Conservation (phyloP, 2,329 filamentous ascomycete genomes). For the Aspergillus floridensis region DNA sequence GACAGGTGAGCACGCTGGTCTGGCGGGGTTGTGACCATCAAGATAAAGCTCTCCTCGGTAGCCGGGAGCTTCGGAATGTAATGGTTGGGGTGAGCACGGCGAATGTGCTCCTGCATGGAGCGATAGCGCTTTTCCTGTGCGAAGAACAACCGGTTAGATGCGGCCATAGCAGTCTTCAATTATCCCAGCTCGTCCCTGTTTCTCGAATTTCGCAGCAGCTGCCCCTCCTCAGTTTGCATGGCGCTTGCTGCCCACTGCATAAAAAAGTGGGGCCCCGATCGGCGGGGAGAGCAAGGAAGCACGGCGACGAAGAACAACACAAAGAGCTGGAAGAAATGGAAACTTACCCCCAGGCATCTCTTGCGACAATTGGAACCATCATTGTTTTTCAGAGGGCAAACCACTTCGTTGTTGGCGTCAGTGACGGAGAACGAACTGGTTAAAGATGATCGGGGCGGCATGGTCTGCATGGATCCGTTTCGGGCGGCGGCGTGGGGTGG, state of each 20-base stretch:
- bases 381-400: conserved; percentile 92
- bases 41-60: conserved; percentile 93
- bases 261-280: conserved; percentile 13
- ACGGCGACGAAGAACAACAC: conserved; percentile 6
- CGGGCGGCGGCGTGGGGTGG: conserved; percentile 14
- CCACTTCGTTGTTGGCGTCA: conserved; percentile 91
- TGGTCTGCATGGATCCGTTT: conserved; percentile 53
- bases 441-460: conserved; percentile 85
- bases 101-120: conserved; percentile 99
- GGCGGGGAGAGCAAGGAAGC: conserved; percentile 6
- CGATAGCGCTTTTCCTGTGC: conserved; percentile 87
- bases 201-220: background rate
- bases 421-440: conserved; percentile 90
- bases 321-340: conserved; percentile 13
- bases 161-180: background rate
- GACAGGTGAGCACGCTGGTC: conserved; percentile 63
- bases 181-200: background rate
- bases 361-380: conserved; percentile 97
- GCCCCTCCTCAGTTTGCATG: background rate
- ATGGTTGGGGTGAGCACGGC: conserved; percentile 91
- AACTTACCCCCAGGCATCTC: conserved; percentile 94
- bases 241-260: conserved; percentile 12
- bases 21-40: conserved; percentile 92
- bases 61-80: conserved; percentile 98
- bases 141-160: conserved; percentile 9